Percentiles rank a stretch among this genome's conserved stretches.
Conservation (phyloP, 257 asterid species). For the Rauvolfia tetraphylla region DNA sequence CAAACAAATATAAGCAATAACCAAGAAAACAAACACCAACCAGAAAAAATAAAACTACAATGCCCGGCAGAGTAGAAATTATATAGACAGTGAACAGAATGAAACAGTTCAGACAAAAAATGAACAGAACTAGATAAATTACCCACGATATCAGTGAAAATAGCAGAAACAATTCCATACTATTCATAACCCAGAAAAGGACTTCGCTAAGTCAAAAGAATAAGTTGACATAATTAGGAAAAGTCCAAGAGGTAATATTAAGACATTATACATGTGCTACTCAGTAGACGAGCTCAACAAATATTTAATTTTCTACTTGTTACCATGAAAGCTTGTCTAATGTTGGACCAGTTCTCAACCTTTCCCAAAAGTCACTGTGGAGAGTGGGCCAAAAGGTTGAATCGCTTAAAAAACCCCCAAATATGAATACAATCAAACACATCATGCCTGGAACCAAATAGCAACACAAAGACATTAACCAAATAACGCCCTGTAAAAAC, state of each 20-base stretch:
- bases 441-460: not conserved
- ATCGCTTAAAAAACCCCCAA: not conserved
- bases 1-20: not conserved
- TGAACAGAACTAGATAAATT: not conserved
- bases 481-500: not conserved
- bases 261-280: not conserved
- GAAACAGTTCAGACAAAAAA: not conserved
- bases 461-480: not conserved
- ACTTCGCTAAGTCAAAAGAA: not conserved
- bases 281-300: not conserved
- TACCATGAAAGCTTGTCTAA: not conserved
- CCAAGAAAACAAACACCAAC: too few relatives aligned
- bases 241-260: not conserved
- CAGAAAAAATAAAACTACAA: not conserved
- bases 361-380: not conserved
- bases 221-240: not conserved
- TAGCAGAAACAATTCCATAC: not conserved
- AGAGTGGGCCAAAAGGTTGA: not conserved
- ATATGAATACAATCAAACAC: not conserved
- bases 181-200: not conserved
- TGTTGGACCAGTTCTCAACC: too few relatives aligned
- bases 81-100: not conserved
- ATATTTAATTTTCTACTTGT: not conserved
- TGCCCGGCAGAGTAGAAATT: not conserved
- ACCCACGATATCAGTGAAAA: not conserved